These are phyloP conservation scores for Penicillium sp. DNA, from an alignment of 2,329 filamentous ascomycete genomes.

Conservation along the genomic window DNA sequence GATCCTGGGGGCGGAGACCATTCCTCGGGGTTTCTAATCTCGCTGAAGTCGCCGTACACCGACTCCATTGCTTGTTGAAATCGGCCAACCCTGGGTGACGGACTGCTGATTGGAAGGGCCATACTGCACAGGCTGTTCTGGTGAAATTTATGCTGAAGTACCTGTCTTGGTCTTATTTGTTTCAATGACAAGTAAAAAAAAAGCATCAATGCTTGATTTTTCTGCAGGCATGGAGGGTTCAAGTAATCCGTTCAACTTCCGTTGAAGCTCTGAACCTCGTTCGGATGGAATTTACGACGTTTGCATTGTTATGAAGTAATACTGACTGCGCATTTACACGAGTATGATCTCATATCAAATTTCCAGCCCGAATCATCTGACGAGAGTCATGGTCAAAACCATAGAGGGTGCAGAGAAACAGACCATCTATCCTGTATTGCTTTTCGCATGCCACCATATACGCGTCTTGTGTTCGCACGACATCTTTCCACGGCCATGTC, in stretches of 20 bases:
- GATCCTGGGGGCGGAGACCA: conserved; percentile 49
- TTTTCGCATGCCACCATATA: not conserved
- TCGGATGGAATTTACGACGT: conserved; percentile 1
- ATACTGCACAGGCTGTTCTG: conserved; percentile 6
- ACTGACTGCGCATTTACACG: conserved; percentile 19
- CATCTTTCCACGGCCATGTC: conserved; percentile 18
- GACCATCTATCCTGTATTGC: not conserved
- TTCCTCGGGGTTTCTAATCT: conserved; percentile 23
- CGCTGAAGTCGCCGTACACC: conserved; percentile 35
- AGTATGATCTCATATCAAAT: conserved; percentile 16
- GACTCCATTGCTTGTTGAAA: conserved; percentile 37
- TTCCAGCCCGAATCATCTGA: no score
- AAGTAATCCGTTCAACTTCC: no score
- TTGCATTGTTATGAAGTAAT: conserved; percentile 26
- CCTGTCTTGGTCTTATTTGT: no score
- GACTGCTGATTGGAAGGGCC: conserved; percentile 16
- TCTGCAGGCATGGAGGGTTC: no score
- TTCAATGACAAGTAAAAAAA: no score
- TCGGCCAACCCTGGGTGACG: conserved; percentile 22
- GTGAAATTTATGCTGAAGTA: not conserved
- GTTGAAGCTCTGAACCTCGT: no score
- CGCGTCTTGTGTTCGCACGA: not conserved
- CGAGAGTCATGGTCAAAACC: no score
- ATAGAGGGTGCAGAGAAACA: not conserved
- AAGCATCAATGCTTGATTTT: no score